Conservation (phyloP, 768 basidiomycete species). For the Mycena filopes region DNA sequence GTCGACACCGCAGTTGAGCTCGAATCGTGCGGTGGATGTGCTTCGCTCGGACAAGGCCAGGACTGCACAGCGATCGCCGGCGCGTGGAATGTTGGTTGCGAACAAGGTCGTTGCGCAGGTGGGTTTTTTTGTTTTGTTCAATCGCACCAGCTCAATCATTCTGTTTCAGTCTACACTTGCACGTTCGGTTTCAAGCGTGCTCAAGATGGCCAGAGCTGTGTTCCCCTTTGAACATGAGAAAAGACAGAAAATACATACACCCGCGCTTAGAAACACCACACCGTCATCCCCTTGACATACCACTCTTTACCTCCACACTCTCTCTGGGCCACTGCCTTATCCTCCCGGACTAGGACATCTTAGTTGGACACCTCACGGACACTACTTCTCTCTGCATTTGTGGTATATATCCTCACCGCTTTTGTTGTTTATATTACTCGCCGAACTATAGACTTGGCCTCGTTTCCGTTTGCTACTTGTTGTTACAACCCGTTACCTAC, state of each 20-base stretch:
- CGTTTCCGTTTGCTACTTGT: background rate
- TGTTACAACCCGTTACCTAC: background rate
- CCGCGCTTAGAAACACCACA: conserved; percentile 21
- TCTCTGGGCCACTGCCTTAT: conserved; percentile 15
- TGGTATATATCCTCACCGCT: conserved; percentile 1
- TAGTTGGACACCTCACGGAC: conserved; percentile 19
- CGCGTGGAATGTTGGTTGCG: conserved; percentile 79
- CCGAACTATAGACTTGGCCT: background rate
- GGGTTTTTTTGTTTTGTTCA: conserved; percentile 36
- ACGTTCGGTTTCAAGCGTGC: conserved; percentile 57
- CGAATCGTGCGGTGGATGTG: conserved; percentile 81
- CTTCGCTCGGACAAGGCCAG: conserved; percentile 67
- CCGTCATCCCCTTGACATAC: conserved; percentile 32
- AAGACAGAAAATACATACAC: background rate
- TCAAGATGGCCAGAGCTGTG: conserved; percentile 44
- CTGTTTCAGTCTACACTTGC: conserved; percentile 59
- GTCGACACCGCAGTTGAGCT: conserved; percentile 72
- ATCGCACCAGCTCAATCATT: conserved; percentile 4
- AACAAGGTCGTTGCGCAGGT: conserved; percentile 64
- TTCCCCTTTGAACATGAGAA: conserved; percentile 27
- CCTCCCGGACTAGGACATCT: conserved; percentile 13
- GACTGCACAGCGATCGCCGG: conserved; percentile 78
- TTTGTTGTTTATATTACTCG: background rate
- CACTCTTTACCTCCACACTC: conserved; percentile 28
- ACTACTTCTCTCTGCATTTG: conserved; percentile 4